Percentiles rank a stretch among this genome's conserved stretches.
These are phyloP conservation scores for Fusarium metavorans DNA, from an alignment of 2,329 filamentous ascomycete genomes.

Conservation along the genomic window DNA sequence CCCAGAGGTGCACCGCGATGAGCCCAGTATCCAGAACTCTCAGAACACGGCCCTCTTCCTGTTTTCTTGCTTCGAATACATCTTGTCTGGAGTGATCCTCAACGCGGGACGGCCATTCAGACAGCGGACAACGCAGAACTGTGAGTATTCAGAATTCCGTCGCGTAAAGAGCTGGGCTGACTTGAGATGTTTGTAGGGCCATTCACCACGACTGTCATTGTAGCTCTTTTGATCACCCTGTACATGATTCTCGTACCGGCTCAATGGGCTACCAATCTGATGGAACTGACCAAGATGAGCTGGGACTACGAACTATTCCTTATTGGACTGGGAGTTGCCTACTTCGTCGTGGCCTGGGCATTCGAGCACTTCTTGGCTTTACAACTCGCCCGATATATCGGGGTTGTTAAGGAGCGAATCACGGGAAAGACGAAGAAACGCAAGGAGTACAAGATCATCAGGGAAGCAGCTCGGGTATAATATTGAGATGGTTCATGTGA, in stretches of 20 bases:
- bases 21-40: conserved; percentile 89
- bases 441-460: conserved; percentile 88
- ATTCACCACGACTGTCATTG: conserved; percentile 81
- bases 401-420: conserved; percentile 69
- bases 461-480: conserved; percentile 62
- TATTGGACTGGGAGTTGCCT: conserved; percentile 75
- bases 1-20: conserved; percentile 79
- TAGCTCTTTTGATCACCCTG: conserved; percentile 74
- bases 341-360: conserved; percentile 76
- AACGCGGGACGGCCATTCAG: conserved; percentile 94
- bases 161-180: background rate
- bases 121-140: conserved; percentile 82
- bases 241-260: conserved; percentile 87
- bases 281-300: conserved; percentile 87
- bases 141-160: conserved; percentile 60
- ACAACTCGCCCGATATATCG: conserved; percentile 74
- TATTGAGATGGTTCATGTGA: background rate
- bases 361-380: conserved; percentile 80
- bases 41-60: conserved; percentile 94
- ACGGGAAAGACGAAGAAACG: conserved; percentile 76
- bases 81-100: conserved; percentile 87
- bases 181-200: conserved; percentile 68
- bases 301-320: conserved; percentile 79
- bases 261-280: conserved; percentile 75
- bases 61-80: conserved; percentile 94